These are phyloP conservation scores for Aspergillus affinis DNA, from an alignment of 495 filamentous ascomycete species.

Conservation along the genomic window DNA sequence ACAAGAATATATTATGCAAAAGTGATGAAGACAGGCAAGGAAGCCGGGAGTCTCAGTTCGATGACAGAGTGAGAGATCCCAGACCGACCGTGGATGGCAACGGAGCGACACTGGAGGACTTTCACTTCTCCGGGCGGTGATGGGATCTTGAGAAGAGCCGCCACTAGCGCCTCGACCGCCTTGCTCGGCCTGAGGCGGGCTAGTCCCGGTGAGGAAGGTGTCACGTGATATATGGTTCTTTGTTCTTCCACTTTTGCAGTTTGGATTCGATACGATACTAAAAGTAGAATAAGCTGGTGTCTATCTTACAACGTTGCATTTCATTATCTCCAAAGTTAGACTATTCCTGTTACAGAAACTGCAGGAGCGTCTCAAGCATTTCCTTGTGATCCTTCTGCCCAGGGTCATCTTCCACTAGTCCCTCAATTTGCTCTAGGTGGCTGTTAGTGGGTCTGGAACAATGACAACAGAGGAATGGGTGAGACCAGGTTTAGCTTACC, in stretches of 20 bases:
- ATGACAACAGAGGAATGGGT: not conserved
- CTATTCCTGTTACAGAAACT: conserved; percentile 48
- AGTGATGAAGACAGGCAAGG: conserved; percentile 2
- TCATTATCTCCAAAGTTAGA: not conserved
- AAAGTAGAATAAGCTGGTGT: not conserved
- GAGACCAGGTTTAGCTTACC: conserved; percentile 42
- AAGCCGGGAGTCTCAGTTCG: conserved; percentile 22
- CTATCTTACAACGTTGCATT: not conserved
- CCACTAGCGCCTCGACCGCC: conserved; percentile 28
- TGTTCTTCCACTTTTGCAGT: not conserved
- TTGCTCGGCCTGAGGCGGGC: conserved; percentile 5
- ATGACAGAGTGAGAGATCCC: conserved; percentile 22
- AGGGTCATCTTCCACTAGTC: conserved; percentile 54
- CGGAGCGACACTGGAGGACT: conserved; percentile 16
- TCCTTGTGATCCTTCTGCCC: conserved; percentile 62
- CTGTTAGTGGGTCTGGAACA: conserved; percentile 18
- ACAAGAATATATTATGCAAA: not conserved
- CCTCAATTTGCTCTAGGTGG: conserved; percentile 59
- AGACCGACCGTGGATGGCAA: conserved; percentile 23
- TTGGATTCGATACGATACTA: too few relatives aligned
- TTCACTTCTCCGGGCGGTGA: conserved; percentile 15
- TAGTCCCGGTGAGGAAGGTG: not conserved
- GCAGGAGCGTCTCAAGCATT: conserved; percentile 67
- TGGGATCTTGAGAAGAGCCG: conserved; percentile 27
- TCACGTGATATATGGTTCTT: conserved; percentile 13